Percentiles rank a stretch among this genome's conserved stretches.
phyloP scores from a whole-genome alignment of 768 basidiomycete species.

The Leucocoprinus birnbaumii region DNA sequence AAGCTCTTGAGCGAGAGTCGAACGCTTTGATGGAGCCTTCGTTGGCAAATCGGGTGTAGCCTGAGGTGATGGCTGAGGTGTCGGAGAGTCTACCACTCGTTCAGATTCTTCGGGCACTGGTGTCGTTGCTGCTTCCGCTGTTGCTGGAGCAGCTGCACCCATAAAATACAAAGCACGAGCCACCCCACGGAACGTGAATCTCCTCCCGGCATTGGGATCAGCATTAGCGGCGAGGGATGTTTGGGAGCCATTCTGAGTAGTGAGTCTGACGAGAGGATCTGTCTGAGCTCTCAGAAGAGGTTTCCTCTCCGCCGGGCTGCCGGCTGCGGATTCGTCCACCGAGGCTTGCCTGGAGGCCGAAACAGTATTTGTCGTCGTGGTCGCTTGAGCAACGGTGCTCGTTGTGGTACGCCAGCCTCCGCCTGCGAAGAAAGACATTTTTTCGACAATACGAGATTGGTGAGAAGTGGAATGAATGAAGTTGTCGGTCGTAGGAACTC shows the following conservation, averaged over 20 bases:
- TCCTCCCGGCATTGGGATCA: not conserved
- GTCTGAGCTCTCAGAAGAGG: not conserved
- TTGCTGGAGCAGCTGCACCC: not conserved
- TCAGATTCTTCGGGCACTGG: not conserved
- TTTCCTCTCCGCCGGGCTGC: not conserved
- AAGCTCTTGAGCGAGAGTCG: not conserved
- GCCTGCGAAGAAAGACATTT: conserved; percentile 8
- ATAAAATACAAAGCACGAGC: conserved; percentile 4
- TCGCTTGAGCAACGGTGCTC: not conserved
- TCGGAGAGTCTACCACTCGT: too few relatives aligned
- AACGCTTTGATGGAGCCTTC: not conserved
- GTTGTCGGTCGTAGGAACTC: not conserved
- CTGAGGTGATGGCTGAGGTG: not conserved
- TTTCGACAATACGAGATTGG: not conserved
- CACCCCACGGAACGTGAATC: conserved; percentile 2
- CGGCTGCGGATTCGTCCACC: not conserved
- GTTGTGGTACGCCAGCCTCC: conserved; percentile 6
- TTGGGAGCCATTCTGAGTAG: not conserved
- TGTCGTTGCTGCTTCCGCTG: too few relatives aligned
- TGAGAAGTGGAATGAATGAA: not conserved
- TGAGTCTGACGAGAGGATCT: not conserved
- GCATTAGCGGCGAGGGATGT: not conserved
- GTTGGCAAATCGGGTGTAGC: not conserved
- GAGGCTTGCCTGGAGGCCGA: not conserved
- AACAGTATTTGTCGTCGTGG: not conserved